phyloP scores from a whole-genome alignment of 345 rosid genomes.

The Streptanthus diversifolius region DNA sequence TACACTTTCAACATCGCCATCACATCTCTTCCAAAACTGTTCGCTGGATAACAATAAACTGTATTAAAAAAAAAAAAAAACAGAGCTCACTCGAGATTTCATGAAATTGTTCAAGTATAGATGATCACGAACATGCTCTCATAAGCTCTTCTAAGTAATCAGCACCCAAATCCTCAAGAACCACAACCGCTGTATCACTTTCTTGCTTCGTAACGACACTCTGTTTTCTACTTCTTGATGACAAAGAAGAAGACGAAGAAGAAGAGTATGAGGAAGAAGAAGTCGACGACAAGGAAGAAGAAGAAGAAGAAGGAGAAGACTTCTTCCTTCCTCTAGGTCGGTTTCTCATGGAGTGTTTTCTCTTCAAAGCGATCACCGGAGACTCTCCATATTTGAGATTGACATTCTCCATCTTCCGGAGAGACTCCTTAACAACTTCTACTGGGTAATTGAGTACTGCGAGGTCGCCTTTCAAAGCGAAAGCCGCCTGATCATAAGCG shows the following conservation, averaged over 20 bases:
- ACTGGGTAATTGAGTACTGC: conserved; percentile 60
- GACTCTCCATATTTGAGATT: conserved; percentile 49
- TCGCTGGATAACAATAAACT: conserved; percentile 3
- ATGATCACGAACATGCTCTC: conserved; percentile 42
- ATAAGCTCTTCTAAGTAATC: conserved; percentile 68
- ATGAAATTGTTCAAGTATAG: neutral
- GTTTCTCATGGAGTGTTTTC: conserved; percentile 50
- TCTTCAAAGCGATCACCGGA: conserved; percentile 59
- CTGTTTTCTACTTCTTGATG: conserved; percentile 19
- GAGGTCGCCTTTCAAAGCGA: conserved; percentile 44
- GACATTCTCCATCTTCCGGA: conserved; percentile 44
- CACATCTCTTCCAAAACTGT: conserved; percentile 13
- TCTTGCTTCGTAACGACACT: conserved; percentile 24
- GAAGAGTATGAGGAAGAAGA: neutral
- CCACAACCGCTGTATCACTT: conserved; percentile 36
- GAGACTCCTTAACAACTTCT: conserved; percentile 47
- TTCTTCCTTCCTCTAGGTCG: conserved; percentile 40
- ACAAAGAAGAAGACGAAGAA: neutral
- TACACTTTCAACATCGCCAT: conserved; percentile 23
- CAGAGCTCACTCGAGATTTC: conserved; percentile 21
- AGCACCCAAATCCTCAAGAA: conserved; percentile 65
- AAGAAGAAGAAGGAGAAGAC: neutral
- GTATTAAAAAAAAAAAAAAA: neutral
- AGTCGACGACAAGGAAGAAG: neutral
- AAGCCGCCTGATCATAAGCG: conserved; percentile 83